Conservation (phyloP, 164 flowering plant species). For the Vitis riparia region DNA sequence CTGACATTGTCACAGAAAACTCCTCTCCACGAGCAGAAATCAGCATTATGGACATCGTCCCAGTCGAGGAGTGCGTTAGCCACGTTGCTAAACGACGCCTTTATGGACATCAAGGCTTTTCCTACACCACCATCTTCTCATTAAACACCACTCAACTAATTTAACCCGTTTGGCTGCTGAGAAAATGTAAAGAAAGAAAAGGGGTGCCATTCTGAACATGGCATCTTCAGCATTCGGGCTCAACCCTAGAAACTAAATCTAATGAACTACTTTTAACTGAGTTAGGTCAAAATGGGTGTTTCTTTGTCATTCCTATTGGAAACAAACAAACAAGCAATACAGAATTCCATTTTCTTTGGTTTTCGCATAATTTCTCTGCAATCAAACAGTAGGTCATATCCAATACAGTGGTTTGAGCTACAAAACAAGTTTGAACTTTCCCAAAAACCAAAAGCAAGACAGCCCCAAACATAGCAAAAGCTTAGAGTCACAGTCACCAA, state of each 20-base stretch:
- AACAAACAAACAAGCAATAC: not conserved
- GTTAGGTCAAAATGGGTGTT: too few relatives aligned
- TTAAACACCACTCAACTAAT: not conserved
- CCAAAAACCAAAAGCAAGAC: not conserved
- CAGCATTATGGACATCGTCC: conserved; percentile 55
- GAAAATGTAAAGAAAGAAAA: not conserved
- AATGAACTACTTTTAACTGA: too few relatives aligned
- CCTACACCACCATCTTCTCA: conserved; percentile 35
- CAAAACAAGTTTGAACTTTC: conserved; percentile 4
- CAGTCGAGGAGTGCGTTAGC: conserved; percentile 80
- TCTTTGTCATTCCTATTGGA: too few relatives aligned
- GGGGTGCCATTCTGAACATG: too few relatives aligned
- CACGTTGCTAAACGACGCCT: conserved; percentile 71
- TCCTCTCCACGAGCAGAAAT: conserved; percentile 91
- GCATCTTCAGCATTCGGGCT: too few relatives aligned
- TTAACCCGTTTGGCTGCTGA: not conserved
- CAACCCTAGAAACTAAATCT: too few relatives aligned
- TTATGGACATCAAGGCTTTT: conserved; percentile 66
- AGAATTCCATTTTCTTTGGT: not conserved
- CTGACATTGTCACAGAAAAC: conserved; percentile 66
- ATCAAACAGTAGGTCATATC: not conserved
- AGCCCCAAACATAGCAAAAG: not conserved
- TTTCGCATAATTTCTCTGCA: not conserved
- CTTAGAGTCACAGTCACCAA: not conserved
- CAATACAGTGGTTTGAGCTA: conserved; percentile 1